Conservation (phyloP, 2,329 filamentous ascomycete species). For the Fusarium sp. region DNA sequence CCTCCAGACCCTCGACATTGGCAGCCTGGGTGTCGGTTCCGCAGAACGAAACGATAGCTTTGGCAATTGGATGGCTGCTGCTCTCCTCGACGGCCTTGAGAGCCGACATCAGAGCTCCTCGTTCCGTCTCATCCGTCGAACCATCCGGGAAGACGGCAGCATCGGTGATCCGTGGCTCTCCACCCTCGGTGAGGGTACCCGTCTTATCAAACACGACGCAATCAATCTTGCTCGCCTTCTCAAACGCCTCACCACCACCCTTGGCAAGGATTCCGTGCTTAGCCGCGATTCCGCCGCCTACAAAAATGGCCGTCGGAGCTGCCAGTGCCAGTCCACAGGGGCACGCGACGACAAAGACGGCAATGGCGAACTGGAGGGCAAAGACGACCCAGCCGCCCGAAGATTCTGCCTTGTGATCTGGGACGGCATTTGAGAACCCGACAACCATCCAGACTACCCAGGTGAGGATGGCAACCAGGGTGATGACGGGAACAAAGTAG, state of each 20-base stretch:
- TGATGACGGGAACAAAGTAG: slow-evolving; percentile 81
- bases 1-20: slow-evolving; percentile 62
- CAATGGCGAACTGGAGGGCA: slow-evolving; percentile 84
- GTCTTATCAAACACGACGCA: slow-evolving; percentile 92
- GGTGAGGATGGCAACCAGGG: slow-evolving; percentile 73
- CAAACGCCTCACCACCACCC: slow-evolving; percentile 86
- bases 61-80: slow-evolving; percentile 80
- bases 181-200: slow-evolving; percentile 80
- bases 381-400: slow-evolving; percentile 77
- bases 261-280: slow-evolving; percentile 84
- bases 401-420: slow-evolving; percentile 65
- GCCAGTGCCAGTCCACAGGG: slow-evolving; percentile 86
- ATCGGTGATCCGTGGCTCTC: slow-evolving; percentile 76
- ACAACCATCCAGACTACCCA: slow-evolving; percentile 78
- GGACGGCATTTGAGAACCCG: slow-evolving; percentile 68
- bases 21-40: slow-evolving; percentile 46
- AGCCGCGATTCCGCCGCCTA: slow-evolving; percentile 82
- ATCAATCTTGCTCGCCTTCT: slow-evolving; percentile 82
- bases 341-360: slow-evolving; percentile 88
- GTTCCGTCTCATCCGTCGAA: slow-evolving; percentile 33
- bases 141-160: slow-evolving; percentile 53
- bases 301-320: slow-evolving; percentile 87
- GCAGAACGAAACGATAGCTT: slow-evolving; percentile 75
- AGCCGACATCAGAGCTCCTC: slow-evolving; percentile 58
- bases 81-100: slow-evolving; percentile 73